Evolutionary conservation across 768 basidiomycete species (phyloP).

Genomic region (Tulasnella sp.): DNA sequence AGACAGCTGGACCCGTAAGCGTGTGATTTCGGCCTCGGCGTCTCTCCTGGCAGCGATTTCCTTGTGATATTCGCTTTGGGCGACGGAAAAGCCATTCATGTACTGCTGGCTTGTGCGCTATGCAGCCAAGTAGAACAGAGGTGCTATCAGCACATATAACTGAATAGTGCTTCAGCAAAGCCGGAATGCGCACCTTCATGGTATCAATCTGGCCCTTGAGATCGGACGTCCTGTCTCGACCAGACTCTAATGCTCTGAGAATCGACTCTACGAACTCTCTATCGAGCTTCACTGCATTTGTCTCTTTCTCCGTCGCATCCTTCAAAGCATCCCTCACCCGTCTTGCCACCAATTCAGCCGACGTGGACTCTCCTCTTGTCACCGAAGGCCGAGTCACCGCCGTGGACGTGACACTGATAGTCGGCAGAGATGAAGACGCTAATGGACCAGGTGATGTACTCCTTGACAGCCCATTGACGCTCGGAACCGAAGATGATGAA

Average conservation of each 20-base stretch:
- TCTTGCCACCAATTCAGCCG: constrained; percentile 21
- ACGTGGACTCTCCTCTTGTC: constrained; percentile 21
- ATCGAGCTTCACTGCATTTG: constrained; percentile 57
- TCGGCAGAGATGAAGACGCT: not conserved
- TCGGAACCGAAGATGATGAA: constrained; percentile 9
- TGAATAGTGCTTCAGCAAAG: no score
- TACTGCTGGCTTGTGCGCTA: constrained; percentile 88
- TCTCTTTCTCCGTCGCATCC: constrained; percentile 48
- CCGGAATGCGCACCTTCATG: constrained; percentile 56
- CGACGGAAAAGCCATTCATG: constrained; percentile 83
- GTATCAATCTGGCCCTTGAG: constrained; percentile 73
- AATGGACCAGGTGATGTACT: not conserved
- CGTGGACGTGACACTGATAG: not conserved
- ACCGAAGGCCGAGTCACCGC: not conserved
- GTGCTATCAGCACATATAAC: not conserved
- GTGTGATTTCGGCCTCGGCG: constrained; percentile 83
- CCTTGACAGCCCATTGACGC: not conserved
- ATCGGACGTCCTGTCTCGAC: constrained; percentile 46
- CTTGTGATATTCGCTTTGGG: constrained; percentile 87
- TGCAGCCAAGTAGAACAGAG: not conserved
- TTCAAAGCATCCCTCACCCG: constrained; percentile 41
- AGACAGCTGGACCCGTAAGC: constrained; percentile 71
- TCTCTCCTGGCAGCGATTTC: constrained; percentile 82
- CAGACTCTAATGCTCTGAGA: constrained; percentile 51
- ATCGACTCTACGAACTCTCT: constrained; percentile 61